phyloP scores from a whole-genome alignment of 306 rosid species.

The Dryas drummondii region DNA sequence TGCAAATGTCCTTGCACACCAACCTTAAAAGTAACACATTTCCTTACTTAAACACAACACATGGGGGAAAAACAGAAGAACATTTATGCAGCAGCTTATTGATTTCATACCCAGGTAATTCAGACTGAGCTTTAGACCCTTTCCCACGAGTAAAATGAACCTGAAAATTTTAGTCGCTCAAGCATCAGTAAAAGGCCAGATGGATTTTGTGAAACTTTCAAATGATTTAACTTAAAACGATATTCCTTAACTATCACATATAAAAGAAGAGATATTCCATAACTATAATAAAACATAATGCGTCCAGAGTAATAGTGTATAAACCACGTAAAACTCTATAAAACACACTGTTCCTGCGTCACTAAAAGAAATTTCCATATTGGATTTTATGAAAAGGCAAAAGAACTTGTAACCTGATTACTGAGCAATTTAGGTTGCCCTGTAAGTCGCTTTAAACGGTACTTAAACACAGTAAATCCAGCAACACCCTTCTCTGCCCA shows the following conservation, averaged over 20 bases:
- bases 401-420: conserved; percentile 23
- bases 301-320: not conserved
- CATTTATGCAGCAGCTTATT: not conserved
- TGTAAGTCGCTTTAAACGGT: conserved; percentile 30
- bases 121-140: conserved; percentile 28
- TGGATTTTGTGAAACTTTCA: not conserved
- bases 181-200: no score
- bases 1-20: conserved; percentile 36
- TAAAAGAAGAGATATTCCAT: no score
- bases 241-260: no score
- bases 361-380: not conserved
- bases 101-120: conserved; percentile 38
- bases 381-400: not conserved
- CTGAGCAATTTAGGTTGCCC: conserved; percentile 32
- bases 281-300: no score
- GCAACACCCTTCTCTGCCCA: conserved; percentile 41
- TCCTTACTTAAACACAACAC: not conserved
- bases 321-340: not conserved
- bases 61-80: not conserved
- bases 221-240: not conserved
- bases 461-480: conserved; percentile 34
- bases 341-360: not conserved
- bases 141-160: conserved; percentile 32
- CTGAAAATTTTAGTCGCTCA: conserved; percentile 19
- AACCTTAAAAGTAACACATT: conserved; percentile 9